A percentile compares a stretch with the other conserved stretches of the same genome.
Evolutionary conservation across 139 green algal species (phyloP).

Genomic region (Zygnema circumcarinatum): DNA sequence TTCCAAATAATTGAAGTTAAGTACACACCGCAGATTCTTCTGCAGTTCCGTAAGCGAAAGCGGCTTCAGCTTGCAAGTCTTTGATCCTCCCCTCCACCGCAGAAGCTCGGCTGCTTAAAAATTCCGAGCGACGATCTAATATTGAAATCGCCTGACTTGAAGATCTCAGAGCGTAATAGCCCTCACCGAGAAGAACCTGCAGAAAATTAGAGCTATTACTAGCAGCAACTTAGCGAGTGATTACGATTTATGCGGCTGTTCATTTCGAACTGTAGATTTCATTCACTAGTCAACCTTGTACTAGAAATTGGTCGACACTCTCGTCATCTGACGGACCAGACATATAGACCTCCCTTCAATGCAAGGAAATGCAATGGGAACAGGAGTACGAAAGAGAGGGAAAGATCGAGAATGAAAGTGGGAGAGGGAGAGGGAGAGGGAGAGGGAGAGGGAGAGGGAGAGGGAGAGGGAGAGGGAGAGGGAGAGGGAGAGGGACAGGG

Average conservation of each 20-base stretch:
- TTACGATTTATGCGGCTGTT: too few species aligned
- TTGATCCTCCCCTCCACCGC: not conserved
- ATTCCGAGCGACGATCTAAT: not conserved
- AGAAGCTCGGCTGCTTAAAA: not conserved
- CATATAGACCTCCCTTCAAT: too few species aligned
- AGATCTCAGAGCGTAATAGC: not conserved
- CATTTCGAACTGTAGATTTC: too few species aligned
- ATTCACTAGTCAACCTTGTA: too few species aligned
- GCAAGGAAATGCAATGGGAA: too few species aligned
- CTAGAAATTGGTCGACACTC: too few species aligned
- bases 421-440: not conserved
- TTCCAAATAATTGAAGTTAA: not conserved
- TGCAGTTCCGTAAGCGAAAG: not conserved
- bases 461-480: not conserved
- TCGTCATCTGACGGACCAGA: too few species aligned
- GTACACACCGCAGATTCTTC: not conserved
- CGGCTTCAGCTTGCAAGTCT: not conserved
- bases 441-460: conserved; percentile 3
- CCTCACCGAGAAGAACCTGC: conserved; percentile 22
- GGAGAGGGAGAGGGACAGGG: not conserved
- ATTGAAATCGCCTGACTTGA: conserved; percentile 1
- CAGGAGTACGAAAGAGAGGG: not conserved
- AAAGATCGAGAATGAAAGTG: not conserved
- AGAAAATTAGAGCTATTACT: too few species aligned
- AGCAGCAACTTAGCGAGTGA: too few species aligned